Base-by-base conservation (phyloP, 805 yeast species). In the Saccharomycopsis schoenii region DNA sequence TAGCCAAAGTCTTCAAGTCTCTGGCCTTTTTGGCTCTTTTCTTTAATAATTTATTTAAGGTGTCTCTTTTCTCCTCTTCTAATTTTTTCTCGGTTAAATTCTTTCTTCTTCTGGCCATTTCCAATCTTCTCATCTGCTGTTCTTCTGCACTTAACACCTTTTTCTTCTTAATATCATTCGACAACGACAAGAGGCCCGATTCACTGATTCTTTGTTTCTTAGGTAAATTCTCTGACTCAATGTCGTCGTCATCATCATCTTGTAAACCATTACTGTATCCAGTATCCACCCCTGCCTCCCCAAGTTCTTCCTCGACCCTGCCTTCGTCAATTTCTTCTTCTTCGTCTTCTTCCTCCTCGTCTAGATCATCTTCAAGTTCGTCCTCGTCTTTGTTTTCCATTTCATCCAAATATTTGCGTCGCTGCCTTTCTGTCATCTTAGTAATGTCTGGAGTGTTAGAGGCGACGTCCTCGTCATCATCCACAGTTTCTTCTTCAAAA, bases 41-140 rank as follows among this genome's bases (percentile, higher is more conserved):
- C 72, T 89, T 86, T 65, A 93, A 76, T 65, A 93, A 76, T 71
- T 89, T 89, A 71, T 93, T 93, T 65, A 93, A 78, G 0, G 97
- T 92, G 65, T 93, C 97, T 69, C 85, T 82, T 70, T 94, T 94
- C 72, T 94, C 98, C 71, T 89, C 97, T 69, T 92, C 97, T 50
- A 89, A 74, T 65, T 86, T 83, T 73, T 86, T 86, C 68, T 86
- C 91, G 66, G 86, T 84, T 67, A 90, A 80, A 69, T 93, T 92
- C 71, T 88, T 88, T 66, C 99, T 79, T 71, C 91, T 83, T 67
- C 98, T 80, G 0, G 97, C 93, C 67, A 83, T 85, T 70, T 93
- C 99, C 0, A 96, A 89, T 64, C 91, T 84, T 55, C 91, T 80
- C 62, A 89, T 72, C 56, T 88, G 89, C 47, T 84, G 80, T 73